Conservation (phyloP, 495 filamentous ascomycete species). For the Articulospora tetracladia region DNA sequence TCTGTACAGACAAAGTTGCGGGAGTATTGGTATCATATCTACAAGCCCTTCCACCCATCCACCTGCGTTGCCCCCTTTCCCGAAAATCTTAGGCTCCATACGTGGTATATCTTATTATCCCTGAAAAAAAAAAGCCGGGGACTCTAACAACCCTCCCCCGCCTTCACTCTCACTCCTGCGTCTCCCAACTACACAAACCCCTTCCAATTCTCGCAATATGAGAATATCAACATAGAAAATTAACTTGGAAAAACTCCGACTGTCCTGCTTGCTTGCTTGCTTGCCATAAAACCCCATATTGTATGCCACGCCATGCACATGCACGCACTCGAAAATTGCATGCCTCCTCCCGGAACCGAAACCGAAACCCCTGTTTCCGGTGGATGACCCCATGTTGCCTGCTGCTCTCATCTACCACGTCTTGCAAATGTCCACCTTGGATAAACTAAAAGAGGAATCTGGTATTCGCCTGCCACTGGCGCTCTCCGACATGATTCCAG, state of each 20-base stretch:
- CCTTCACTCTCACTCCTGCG: too few relatives aligned
- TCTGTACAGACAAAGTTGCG: not conserved
- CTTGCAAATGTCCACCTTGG: not conserved
- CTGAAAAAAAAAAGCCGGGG: too few relatives aligned
- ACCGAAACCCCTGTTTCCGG: too few relatives aligned
- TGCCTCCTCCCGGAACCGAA: not conserved
- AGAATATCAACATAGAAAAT: not conserved
- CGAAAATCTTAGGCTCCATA: too few relatives aligned
- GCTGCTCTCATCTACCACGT: not conserved
- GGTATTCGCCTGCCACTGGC: not conserved
- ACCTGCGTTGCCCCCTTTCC: too few relatives aligned
- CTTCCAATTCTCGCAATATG: not conserved
- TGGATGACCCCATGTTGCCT: too few relatives aligned
- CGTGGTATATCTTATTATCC: not conserved
- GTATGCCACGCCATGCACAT: not conserved
- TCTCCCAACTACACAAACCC: too few relatives aligned
- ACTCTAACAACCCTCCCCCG: not conserved
- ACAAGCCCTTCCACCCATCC: not conserved
- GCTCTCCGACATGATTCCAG: not conserved
- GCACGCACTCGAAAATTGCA: not conserved
- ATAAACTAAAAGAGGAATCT: not conserved
- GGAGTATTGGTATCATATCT: constrained; percentile 7
- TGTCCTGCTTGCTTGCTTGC: not conserved
- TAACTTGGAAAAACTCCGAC: not conserved
- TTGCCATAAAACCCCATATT: not conserved